phyloP scores from a whole-genome alignment of 768 basidiomycete species.

The Kwoniella bestiolae region DNA sequence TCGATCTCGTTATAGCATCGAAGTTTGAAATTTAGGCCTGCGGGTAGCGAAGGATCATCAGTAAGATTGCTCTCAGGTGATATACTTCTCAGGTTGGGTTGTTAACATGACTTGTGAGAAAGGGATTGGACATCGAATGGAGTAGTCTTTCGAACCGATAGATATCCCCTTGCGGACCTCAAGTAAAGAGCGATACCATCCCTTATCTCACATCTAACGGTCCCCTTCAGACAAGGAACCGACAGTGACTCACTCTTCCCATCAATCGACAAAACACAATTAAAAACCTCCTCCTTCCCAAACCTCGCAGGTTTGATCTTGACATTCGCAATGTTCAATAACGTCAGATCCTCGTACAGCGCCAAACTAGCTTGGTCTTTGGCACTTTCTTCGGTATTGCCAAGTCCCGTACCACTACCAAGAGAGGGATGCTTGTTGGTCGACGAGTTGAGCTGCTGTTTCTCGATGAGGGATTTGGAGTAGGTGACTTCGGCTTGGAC shows the following conservation, averaged over 20 bases:
- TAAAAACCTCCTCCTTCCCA: conserved; percentile 67
- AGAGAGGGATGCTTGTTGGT: conserved; percentile 3
- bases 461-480: conserved; percentile 33
- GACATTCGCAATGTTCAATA: conserved; percentile 71
- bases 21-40: conserved; percentile 54
- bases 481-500: conserved; percentile 50
- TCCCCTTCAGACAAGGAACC: not conserved
- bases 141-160: too few relatives aligned
- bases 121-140: too few relatives aligned
- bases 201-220: too few relatives aligned
- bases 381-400: conserved; percentile 54
- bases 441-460: conserved; percentile 3
- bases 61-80: too few relatives aligned
- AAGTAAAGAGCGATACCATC: too few relatives aligned
- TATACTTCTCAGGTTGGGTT: not conserved
- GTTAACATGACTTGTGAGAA: too few relatives aligned
- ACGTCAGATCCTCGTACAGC: conserved; percentile 86
- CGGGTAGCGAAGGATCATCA: too few relatives aligned
- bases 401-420: not conserved
- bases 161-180: too few relatives aligned
- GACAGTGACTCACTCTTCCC: conserved; percentile 39
- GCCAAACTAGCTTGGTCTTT: conserved; percentile 68
- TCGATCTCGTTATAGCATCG: conserved; percentile 44
- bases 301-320: conserved; percentile 61
- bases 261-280: conserved; percentile 62